Base-by-base conservation (phyloP, 805 yeast species). In the Candida succiphila region DNA sequence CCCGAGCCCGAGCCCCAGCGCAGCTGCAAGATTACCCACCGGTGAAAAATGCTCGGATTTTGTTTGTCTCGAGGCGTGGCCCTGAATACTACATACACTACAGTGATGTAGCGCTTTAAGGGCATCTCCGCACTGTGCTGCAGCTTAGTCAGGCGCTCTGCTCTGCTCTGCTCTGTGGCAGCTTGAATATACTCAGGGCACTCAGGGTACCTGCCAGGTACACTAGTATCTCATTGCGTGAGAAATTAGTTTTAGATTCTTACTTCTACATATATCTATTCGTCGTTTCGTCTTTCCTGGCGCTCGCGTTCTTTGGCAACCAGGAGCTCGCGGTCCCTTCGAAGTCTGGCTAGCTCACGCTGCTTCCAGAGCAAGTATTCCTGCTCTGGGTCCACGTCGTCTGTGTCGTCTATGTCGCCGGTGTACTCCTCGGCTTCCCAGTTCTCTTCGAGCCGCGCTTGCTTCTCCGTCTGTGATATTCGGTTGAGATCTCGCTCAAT, bases 341-440 rank as follows among this genome's bases (percentile, higher is more conserved):
- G 43, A 31, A 54, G 37, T 17, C 68, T 46, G n/a, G 29, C 33
- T 24, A 44, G 37, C 26, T 62, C 66, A 17, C 68, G 44, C 27
- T 29, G 29, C 37, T 44, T 45, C 68, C 68, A 63, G 10, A 25
- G 35, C 14, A 30, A 37, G 31, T 46, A 50, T 32, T 73, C 78
- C 7, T 37, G 48, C 33, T 61, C 70, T 0, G 78, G 74, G 36
- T 75, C 75, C 5, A 69, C 25, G 24, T 67, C 75, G 42, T 78
- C 84, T 0, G 78, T 69, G 43, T 78, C 87, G 42, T 77, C 82
- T 0, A 71, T 46, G 0, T 45, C 61, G 3, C 48, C 52, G 16
- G 44, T 35, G 29, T 52, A 47, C 14, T 51, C 53, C 16, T 45
- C 37, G 13, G 44, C 38, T 16, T 39, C 38, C n/a, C 41, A 44